These are phyloP conservation scores for Colletotrichum sp. DNA, from an alignment of 2,329 filamentous ascomycete genomes.

Conservation along the genomic window DNA sequence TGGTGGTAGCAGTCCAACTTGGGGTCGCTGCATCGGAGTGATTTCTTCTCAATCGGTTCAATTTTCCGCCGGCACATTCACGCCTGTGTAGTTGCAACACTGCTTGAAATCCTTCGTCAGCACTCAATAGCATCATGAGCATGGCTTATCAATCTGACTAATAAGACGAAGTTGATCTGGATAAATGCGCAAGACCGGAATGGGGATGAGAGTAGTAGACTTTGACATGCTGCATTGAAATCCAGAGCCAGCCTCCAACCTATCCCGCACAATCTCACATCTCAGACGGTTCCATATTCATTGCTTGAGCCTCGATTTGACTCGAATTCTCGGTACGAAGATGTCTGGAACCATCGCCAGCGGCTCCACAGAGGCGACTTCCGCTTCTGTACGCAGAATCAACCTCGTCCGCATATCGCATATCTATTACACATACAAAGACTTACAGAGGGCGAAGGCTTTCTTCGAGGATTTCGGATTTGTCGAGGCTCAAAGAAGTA, in stretches of 20 bases:
- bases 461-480: conserved; percentile 58
- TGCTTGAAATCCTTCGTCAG: not conserved
- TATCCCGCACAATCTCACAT: not conserved
- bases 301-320: not conserved
- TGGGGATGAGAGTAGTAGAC: not conserved
- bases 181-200: not conserved
- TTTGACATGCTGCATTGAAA: not conserved
- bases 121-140: not conserved
- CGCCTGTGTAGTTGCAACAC: not conserved
- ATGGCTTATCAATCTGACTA: not conserved
- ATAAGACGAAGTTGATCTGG: not conserved
- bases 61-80: not conserved
- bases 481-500: conserved; percentile 37
- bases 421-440: conserved; percentile 52
- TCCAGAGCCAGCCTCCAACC: not conserved
- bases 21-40: not conserved
- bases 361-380: not conserved
- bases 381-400: conserved; percentile 27
- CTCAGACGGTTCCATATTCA: not conserved
- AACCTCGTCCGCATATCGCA: conserved; percentile 45
- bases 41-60: not conserved
- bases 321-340: not conserved
- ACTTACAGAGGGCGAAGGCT: conserved; percentile 43
- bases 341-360: not conserved
- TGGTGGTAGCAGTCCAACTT: no score